A percentile compares a stretch with the other conserved stretches of the same genome.
Evolutionary conservation across 768 basidiomycete genomes (phyloP).

Genomic region (Tulasnella sp.): DNA sequence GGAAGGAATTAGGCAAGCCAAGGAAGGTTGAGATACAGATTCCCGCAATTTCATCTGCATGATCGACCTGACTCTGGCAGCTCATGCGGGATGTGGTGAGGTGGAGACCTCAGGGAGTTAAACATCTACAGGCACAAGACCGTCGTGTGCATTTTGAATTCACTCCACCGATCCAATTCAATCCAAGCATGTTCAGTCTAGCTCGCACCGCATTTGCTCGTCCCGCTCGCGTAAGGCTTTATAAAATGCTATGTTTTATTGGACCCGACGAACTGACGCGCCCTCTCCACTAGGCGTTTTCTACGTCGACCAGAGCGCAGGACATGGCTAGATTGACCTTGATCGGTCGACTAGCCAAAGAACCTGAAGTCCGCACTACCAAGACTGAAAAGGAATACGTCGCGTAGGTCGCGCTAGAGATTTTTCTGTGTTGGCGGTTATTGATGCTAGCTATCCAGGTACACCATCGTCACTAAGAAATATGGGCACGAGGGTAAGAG

Average conservation of each 20-base stretch:
- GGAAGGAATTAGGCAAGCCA: conserved; percentile 23
- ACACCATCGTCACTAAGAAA: conserved; percentile 65
- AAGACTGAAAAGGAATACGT: conserved; percentile 72
- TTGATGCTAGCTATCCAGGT: conserved; percentile 34
- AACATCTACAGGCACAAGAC: neutral
- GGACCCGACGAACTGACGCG: too few species aligned
- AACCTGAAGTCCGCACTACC: conserved; percentile 59
- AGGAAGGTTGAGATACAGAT: conserved; percentile 22
- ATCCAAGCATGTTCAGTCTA: neutral
- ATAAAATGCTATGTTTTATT: too few species aligned
- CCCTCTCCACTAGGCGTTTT: conserved; percentile 10
- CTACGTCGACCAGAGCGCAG: neutral
- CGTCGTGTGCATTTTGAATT: neutral
- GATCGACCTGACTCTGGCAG: neutral
- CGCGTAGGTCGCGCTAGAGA: conserved; percentile 38
- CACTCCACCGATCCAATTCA: neutral
- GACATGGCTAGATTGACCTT: conserved; percentile 61
- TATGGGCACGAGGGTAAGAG: conserved; percentile 35
- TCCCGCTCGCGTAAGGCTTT: too few species aligned
- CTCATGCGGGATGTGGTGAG: neutral
- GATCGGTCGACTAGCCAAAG: conserved; percentile 59
- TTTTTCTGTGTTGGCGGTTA: neutral
- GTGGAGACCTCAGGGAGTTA: neutral
- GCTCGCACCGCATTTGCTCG: too few species aligned
- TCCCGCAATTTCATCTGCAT: conserved; percentile 21